Base-by-base conservation (phyloP, 805 yeast species). In the Hagleromyces aurorensis region DNA sequence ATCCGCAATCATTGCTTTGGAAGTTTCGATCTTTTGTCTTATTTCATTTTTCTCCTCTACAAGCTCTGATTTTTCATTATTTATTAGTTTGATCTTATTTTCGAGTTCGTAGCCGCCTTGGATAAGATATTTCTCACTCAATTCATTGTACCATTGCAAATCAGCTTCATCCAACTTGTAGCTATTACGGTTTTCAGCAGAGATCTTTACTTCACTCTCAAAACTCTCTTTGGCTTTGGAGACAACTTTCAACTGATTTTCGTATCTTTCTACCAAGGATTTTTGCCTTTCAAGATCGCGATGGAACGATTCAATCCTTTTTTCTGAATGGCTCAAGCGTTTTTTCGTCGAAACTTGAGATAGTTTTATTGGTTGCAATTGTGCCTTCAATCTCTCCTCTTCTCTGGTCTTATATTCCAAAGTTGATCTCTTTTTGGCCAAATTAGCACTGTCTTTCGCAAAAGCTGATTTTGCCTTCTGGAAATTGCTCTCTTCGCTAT, bases 361-460 rank as follows among this genome's bases (percentile, higher is more conserved):
- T 6, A 84, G 70, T 18, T 65, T 67, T 4, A 78, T 49, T 1
- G 94, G 93, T 16, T 80, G 64, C 29, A 81, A 43, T 5, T 67
- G 66, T 16, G 71, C 52, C 16, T 61, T 56, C 20, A 61, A 36
- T 5, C 55, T 50, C 22, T 72, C 78, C 11, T 69, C 51, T n/a
- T 58, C 53, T 3, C 47, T 40, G n/a, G 53, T 48, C 27, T 61
- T 57, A n/a, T 52, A 50, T 1, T 48, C 48, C 3, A 73, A 52
- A 7, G 53, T 45, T 13, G 57, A 53, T 23, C 61, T 62, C n/a
- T 57, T 50, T 25, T 67, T 68, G 15, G 61, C 57, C n/a, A 61
- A 47, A 5, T 60, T 55, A 23, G 70, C 41, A 5, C 67, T 59
- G 3, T 65, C 65, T 25, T 67, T 68, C 2, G 80, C 62, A 35